These are phyloP conservation scores for Huntiella moniliformis DNA, from an alignment of 2,329 filamentous ascomycete genomes.

Conservation along the genomic window DNA sequence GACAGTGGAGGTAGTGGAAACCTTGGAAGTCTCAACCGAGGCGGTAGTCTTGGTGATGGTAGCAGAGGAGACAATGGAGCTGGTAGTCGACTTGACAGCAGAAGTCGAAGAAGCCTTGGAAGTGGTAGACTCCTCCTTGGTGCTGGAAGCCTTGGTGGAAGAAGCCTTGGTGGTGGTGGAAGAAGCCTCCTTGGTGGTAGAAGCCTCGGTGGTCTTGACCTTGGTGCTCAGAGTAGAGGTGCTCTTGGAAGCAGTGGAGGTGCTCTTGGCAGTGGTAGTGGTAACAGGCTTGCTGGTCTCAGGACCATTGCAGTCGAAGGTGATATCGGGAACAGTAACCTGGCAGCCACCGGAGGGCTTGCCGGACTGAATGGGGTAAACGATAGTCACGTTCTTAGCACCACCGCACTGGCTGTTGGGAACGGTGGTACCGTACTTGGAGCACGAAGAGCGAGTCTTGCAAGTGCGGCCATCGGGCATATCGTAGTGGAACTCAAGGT, in stretches of 20 bases:
- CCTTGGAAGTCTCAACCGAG: conserved; percentile 5
- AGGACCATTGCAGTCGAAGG: conserved; percentile 46
- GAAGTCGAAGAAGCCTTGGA: conserved; percentile 2
- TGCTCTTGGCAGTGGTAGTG: conserved; percentile 9
- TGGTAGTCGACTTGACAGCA: conserved; percentile 13
- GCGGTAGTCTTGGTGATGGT: conserved; percentile 15
- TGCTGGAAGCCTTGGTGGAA: conserved; percentile 11
- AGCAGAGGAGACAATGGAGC: conserved; percentile 15
- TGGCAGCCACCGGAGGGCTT: conserved; percentile 41
- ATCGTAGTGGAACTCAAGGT: conserved; percentile 69
- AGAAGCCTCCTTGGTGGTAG: conserved; percentile 3
- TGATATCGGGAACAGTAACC: conserved; percentile 55
- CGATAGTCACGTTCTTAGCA: conserved; percentile 61
- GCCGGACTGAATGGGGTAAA: conserved; percentile 40
- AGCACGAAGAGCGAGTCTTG: conserved; percentile 58
- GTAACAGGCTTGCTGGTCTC: conserved; percentile 12
- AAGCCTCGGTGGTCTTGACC: conserved; percentile 13
- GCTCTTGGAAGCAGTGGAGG: conserved; percentile 12
- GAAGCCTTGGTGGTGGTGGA: conserved; percentile 8
- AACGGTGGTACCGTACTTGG: conserved; percentile 46
- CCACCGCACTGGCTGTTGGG: conserved; percentile 84
- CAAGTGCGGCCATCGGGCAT: conserved; percentile 71
- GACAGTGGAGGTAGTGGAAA: conserved; percentile 7
- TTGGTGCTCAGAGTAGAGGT: conserved; percentile 12
- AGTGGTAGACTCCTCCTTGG: conserved; percentile 6